Evolutionary conservation across 2,329 filamentous ascomycete species (phyloP).

Genomic region (Leptographium procerum): DNA sequence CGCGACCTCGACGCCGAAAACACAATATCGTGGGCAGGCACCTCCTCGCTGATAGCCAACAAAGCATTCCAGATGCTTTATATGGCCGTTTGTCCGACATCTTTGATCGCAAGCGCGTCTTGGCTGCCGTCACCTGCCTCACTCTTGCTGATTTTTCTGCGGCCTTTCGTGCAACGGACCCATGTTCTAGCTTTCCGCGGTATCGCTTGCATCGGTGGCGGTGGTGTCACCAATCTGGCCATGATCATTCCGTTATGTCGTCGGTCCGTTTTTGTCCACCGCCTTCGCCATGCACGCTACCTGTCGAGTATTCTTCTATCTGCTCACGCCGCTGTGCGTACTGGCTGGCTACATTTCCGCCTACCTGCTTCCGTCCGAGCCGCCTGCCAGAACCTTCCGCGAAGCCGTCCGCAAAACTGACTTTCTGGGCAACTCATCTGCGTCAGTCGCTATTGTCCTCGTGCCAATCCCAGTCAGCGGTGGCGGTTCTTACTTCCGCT

Average conservation of each 20-base stretch:
- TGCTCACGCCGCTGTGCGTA: slow-evolving; percentile 38
- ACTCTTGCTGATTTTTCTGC: slow-evolving; percentile 47
- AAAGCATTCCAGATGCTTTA: slow-evolving; percentile 56
- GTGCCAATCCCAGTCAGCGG: slow-evolving; percentile 53
- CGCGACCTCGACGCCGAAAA: slow-evolving; percentile 25
- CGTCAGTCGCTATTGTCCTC: slow-evolving; percentile 44
- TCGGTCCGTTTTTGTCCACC: slow-evolving; percentile 32
- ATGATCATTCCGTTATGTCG: slow-evolving; percentile 48
- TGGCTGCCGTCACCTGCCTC: slow-evolving; percentile 39
- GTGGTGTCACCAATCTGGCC: slow-evolving; percentile 45
- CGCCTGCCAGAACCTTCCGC: slow-evolving; percentile 22
- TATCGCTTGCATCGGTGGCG: slow-evolving; percentile 48
- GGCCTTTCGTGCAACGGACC: slow-evolving; percentile 42
- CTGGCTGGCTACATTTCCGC: slow-evolving; percentile 32
- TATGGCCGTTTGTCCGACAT: slow-evolving; percentile 50
- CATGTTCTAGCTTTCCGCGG: slow-evolving; percentile 52
- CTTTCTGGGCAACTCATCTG: slow-evolving; percentile 42
- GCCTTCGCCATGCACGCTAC: slow-evolving; percentile 24
- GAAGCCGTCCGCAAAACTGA: slow-evolving; percentile 45
- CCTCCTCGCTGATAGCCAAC: slow-evolving; percentile 40
- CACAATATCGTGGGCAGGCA: slow-evolving; percentile 46
- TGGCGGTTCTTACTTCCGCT: slow-evolving; percentile 40
- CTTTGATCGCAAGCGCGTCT: slow-evolving; percentile 47
- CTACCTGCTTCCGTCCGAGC: slow-evolving; percentile 37
- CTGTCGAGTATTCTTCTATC: slow-evolving; percentile 32